Base-by-base conservation (phyloP, 2,329 filamentous ascomycete genomes). In the Trichocomaceae sp. region DNA sequence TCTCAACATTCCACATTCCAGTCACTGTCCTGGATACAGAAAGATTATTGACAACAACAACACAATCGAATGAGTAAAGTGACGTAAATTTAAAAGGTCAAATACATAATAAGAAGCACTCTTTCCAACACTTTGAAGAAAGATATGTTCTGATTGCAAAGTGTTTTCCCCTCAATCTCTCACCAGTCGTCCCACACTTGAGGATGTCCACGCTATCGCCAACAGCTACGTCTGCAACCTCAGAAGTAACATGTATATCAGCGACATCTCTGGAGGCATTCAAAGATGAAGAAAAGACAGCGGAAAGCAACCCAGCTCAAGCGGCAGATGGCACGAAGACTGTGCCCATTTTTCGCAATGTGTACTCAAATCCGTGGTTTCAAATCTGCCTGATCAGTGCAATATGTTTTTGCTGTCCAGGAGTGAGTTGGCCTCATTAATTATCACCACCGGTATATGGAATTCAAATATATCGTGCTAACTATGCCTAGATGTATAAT, bases 321-420 rank as follows among this genome's bases (percentile, higher is more conserved):
- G 47, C 19, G 22, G 33, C n/a, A 12, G 17, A 41, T 20, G 3
- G n/a, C 12, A 12, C 22, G 20, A 50, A 31, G 41, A 19, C 41
- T 33, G 31, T 31, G 19, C 22, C 10, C 39, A 50, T 51, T 12
- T 13, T 60, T 12, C 57, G 61, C 46, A 58, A 57, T 8, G 50
- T 75, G 50, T 76, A 75, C 59, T 65, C 70, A 6, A 65, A 77
- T 57, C 71, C 73, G 12, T 79, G 75, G 76, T 73, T 73, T 42
- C 76, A 79, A 61, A 76, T 78, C 47, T 22, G 75, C 2, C 65
- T 78, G 48, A 77, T 78, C 55, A 75, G 73, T 61, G 66, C 78
- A 48, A 77, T 79, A 51, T 78, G 74, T 59, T 77, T 78, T 60
- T 78, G 75, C 52, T 70, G 74, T 33, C 75, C 75, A 5, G 73